A percentile compares a stretch with the other conserved stretches of the same genome.
phyloP scores from a whole-genome alignment of 2,329 filamentous ascomycete genomes.

The Leptographium galeiforme region DNA sequence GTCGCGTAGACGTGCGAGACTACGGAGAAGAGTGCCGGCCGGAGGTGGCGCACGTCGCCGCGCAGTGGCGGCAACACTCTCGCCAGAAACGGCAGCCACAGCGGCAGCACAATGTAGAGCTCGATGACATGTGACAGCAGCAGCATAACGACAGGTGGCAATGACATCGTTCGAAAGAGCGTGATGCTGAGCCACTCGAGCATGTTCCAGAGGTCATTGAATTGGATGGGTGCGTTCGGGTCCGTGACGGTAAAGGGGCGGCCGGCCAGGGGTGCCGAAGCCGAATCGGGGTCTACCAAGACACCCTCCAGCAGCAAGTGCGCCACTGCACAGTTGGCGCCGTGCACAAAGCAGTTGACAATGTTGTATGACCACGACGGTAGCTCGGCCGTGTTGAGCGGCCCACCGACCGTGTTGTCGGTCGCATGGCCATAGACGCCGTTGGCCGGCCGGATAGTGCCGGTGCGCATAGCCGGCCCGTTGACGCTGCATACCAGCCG shows the following conservation, averaged over 20 bases:
- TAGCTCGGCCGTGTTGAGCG: conserved; percentile 22
- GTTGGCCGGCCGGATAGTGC: conserved; percentile 37
- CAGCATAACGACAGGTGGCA: conserved; percentile 22
- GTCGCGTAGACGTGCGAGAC: conserved; percentile 24
- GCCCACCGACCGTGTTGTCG: conserved; percentile 30
- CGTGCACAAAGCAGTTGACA: conserved; percentile 27
- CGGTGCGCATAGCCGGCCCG: conserved; percentile 28
- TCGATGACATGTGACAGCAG: conserved; percentile 23
- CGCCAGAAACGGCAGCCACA: conserved; percentile 14
- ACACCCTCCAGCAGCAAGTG: conserved; percentile 27
- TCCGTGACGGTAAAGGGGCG: conserved; percentile 28
- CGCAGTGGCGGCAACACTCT: conserved; percentile 18
- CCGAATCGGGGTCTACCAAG: conserved; percentile 16
- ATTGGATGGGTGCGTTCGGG: conserved; percentile 26
- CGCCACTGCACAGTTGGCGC: conserved; percentile 26
- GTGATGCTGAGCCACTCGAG: conserved; percentile 21
- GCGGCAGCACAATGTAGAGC: conserved; percentile 20
- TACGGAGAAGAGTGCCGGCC: conserved; percentile 27
- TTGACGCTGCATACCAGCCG: conserved; percentile 24
- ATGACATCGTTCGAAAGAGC: conserved; percentile 18
- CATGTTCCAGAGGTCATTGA: conserved; percentile 22
- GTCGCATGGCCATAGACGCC: conserved; percentile 37
- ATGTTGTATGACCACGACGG: conserved; percentile 28
- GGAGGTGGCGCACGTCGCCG: conserved; percentile 22
- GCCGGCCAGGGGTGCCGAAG: conserved; percentile 19